phyloP scores from a whole-genome alignment of 495 filamentous ascomycete genomes.

The Penicillium silybi region DNA sequence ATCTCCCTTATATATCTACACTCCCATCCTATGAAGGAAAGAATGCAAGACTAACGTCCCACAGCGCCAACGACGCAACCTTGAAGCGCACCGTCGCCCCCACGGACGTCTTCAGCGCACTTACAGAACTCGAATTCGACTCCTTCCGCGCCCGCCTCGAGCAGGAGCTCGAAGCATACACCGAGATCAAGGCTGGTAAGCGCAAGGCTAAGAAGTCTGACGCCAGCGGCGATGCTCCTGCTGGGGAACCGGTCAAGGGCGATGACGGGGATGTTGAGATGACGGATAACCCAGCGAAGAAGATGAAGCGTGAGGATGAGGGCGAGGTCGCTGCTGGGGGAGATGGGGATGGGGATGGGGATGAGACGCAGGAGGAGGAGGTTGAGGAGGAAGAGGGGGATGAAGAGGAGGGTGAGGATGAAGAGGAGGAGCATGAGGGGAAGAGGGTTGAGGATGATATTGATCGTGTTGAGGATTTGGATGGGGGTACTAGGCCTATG shows the following conservation, averaged over 20 bases:
- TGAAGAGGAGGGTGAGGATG: slow-evolving; percentile 39
- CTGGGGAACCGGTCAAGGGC: slow-evolving; percentile 25
- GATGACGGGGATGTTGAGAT: slow-evolving; percentile 45
- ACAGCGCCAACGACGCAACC: slow-evolving; percentile 72
- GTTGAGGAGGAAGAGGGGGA: slow-evolving; percentile 50
- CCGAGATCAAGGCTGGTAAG: slow-evolving; percentile 61
- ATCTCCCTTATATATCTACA: background rate
- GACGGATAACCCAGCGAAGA: slow-evolving; percentile 36
- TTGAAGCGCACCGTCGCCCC: slow-evolving; percentile 85
- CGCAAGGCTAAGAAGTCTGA: slow-evolving; percentile 56
- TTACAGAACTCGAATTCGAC: slow-evolving; percentile 80
- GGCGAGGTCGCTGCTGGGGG: slow-evolving; percentile 44
- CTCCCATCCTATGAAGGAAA: background rate
- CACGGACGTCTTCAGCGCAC: slow-evolving; percentile 74
- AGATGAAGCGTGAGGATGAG: slow-evolving; percentile 41
- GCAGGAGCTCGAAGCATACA: slow-evolving; percentile 56
- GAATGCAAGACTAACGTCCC: background rate
- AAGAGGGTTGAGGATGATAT: slow-evolving; percentile 50
- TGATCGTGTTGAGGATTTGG: slow-evolving; percentile 62
- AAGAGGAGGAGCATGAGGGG: slow-evolving; percentile 38
- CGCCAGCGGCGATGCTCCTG: slow-evolving; percentile 29
- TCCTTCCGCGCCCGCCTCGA: slow-evolving; percentile 63
- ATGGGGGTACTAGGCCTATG: slow-evolving; percentile 30
- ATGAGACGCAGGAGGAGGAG: slow-evolving; percentile 52
- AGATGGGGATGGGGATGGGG: slow-evolving; percentile 38